Base-by-base conservation (phyloP, 148 eudicot genomes). In the Chenopodium suecicum region DNA sequence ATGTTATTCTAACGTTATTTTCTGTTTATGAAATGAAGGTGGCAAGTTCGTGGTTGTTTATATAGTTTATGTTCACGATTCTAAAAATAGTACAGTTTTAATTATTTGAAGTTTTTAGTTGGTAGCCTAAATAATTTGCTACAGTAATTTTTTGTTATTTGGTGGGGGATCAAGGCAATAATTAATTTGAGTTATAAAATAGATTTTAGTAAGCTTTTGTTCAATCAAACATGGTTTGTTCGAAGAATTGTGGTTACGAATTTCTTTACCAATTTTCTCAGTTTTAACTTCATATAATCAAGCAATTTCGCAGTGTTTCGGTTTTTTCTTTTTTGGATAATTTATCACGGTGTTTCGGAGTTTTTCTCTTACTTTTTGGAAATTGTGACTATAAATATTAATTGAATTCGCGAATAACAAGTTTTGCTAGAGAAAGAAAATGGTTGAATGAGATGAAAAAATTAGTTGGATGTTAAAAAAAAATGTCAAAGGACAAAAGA, bases 401-500 rank as follows among this genome's bases (percentile, higher is more conserved):
- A 56, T 17, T 16, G 22, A 16, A 19, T 56, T 56, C 19, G 13
- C 62, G n/a, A 54, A 52, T 14, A 10, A 19, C 16, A 13, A 32
- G 72, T 27, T 6, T 31, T 31, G 46, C 9, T 69, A 1, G 73
- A 37, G 23, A 48, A 70, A 37, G 50, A 37, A 12, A 19, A 70
- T 70, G 48, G 48, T 70, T 32, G 72, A 70, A 37, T 70, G 73
- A 37, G 48, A 70, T 34, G 23, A 69, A 69, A 22, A 32, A 69
- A 32, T 2, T 0, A 56, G 62, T 56, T 56, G 13, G 62, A 19
- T 56, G 17, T 56, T 5, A 3, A 56, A 56, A 56, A 37, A 5
- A 41, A 41, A 4, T 41, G 62, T 56, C 22, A 2, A 54, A 54
- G 60, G 16, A 16, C 14, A 12, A 54, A 56, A 56, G 62, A 56